Conservation (phyloP, 2,329 filamentous ascomycete genomes). For the Teratosphaeria pseudoeucalypti region DNA sequence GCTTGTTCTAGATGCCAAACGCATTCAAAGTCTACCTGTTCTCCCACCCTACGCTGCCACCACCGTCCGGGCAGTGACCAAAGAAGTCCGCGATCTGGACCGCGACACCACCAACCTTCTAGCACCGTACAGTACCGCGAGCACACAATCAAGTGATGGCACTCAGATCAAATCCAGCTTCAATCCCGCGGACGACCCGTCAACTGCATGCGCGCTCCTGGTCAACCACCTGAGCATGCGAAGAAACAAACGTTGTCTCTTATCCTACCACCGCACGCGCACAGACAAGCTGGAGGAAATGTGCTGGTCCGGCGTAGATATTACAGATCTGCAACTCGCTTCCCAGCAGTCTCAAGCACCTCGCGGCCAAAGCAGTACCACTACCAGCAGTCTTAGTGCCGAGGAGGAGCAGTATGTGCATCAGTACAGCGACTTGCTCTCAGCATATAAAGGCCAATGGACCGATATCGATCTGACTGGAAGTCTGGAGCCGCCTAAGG, state of each 20-base stretch:
- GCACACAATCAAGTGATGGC: conserved; percentile 18
- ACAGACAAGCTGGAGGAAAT: conserved; percentile 87
- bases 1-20: conserved; percentile 92
- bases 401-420: conserved; percentile 96
- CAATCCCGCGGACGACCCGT: conserved; percentile 71
- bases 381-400: conserved; percentile 53
- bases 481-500: conserved; percentile 82
- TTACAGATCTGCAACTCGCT: conserved; percentile 51
- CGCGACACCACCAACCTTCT: conserved; percentile 72
- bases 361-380: conserved; percentile 24
- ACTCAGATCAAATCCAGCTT: conserved; percentile 56
- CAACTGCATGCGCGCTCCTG: conserved; percentile 75
- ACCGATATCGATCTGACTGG: conserved; percentile 95
- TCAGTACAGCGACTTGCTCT: conserved; percentile 80
- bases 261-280: conserved; percentile 86
- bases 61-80: conserved; percentile 72
- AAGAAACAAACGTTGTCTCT: conserved; percentile 86
- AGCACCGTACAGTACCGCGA: conserved; percentile 58
- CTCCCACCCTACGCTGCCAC: conserved; percentile 90
- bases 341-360: conserved; percentile 33
- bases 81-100: conserved; percentile 88
- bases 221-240: conserved; percentile 94
- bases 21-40: conserved; percentile 74
- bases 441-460: conserved; percentile 97
- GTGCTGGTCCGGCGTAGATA: conserved; percentile 81